phyloP scores from a whole-genome alignment of 179 eudicot species.

The Patellifolia procumbens region DNA sequence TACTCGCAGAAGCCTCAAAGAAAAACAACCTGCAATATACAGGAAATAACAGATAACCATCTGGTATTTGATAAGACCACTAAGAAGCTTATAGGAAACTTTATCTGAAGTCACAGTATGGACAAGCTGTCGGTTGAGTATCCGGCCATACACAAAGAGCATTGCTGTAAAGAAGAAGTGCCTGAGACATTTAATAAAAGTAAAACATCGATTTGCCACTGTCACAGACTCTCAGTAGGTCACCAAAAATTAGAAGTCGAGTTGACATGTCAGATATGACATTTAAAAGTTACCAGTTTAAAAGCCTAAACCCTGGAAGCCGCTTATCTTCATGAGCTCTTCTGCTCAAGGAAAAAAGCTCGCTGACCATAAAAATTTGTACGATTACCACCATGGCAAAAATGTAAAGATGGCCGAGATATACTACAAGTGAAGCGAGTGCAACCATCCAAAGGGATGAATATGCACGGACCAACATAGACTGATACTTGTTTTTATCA shows the following conservation, averaged over 20 bases:
- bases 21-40: slow-evolving; percentile 74
- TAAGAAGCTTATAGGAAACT: slow-evolving; percentile 61
- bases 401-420: slow-evolving; percentile 93
- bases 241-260: not conserved
- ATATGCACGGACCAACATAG: slow-evolving; percentile 75
- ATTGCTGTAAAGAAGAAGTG: slow-evolving; percentile 94
- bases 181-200: slow-evolving; percentile 45
- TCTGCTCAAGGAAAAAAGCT: slow-evolving; percentile 75
- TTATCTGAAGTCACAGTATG: slow-evolving; percentile 83
- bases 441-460: slow-evolving; percentile 93
- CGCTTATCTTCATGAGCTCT: slow-evolving; percentile 74
- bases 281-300: slow-evolving; percentile 62
- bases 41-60: slow-evolving; percentile 85
- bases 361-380: slow-evolving; percentile 87
- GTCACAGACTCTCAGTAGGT: not conserved
- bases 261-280: not conserved
- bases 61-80: slow-evolving; percentile 77
- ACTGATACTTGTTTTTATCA: slow-evolving; percentile 74
- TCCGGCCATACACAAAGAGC: slow-evolving; percentile 87
- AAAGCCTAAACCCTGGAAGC: slow-evolving; percentile 84
- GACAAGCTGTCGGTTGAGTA: slow-evolving; percentile 82
- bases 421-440: slow-evolving; percentile 53
- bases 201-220: not conserved
- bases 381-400: slow-evolving; percentile 91
- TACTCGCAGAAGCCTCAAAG: not conserved